Conservation (phyloP, 306 rosid genomes). For the Rosa multiflora region DNA sequence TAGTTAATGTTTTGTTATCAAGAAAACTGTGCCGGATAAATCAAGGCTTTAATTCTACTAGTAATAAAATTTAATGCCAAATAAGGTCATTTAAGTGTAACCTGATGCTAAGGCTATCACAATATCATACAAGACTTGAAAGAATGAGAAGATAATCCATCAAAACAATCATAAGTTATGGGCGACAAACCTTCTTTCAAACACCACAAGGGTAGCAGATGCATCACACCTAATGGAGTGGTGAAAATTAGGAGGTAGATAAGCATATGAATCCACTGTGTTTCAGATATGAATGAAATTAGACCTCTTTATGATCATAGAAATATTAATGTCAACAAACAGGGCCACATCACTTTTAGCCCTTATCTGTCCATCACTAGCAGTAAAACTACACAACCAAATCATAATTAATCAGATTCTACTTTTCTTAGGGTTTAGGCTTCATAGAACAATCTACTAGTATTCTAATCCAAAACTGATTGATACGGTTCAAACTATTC, state of each 20-base stretch:
- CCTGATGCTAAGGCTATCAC: slow-evolving; percentile 17
- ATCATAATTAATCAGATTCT: too few species aligned
- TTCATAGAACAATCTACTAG: too few species aligned
- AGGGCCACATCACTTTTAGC: too few species aligned
- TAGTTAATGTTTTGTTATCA: slow-evolving; percentile 8
- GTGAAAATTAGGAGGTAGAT: slow-evolving; percentile 68
- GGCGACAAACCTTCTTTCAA: slow-evolving; percentile 77
- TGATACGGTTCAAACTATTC: too few species aligned
- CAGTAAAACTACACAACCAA: too few species aligned
- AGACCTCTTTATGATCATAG: not conserved
- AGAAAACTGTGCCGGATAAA: slow-evolving; percentile 23
- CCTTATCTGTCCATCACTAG: too few species aligned
- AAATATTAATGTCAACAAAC: too few species aligned
- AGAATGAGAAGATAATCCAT: slow-evolving; percentile 12
- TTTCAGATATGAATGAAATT: slow-evolving; percentile 28
- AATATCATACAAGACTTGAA: slow-evolving; percentile 5
- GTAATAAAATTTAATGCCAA: slow-evolving; percentile 4
- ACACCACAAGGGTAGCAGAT: slow-evolving; percentile 64
- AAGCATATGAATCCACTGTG: slow-evolving; percentile 83
- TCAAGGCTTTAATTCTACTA: slow-evolving; percentile 18
- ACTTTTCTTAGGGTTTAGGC: too few species aligned
- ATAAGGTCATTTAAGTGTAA: not conserved
- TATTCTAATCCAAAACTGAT: too few species aligned
- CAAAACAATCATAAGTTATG: slow-evolving; percentile 14
- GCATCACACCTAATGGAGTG: slow-evolving; percentile 63